Base-by-base conservation (phyloP, 495 filamentous ascomycete species). In the Aspergillus wentii region DNA sequence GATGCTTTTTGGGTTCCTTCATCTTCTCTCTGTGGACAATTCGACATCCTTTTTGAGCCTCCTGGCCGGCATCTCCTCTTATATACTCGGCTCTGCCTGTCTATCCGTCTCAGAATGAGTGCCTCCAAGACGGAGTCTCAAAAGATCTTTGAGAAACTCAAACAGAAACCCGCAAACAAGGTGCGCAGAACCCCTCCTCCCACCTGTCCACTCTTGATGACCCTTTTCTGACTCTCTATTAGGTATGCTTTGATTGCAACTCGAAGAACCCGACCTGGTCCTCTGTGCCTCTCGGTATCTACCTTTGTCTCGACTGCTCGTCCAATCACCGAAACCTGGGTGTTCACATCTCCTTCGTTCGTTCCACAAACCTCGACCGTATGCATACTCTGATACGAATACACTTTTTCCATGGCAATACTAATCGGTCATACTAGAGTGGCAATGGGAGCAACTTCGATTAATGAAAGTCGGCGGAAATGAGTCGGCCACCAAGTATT, bases 401-500 rank as follows among this genome's bases (percentile, higher is more conserved):
- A 32, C 37, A 26, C 29, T 32, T 32, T 8, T 17, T 19, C 9
- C 14, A 16, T 20, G 19, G n/a, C 13, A 26, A 30, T 16, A 39
- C 50, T 64, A 46, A 65, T 46, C 33, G 14, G 9, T 25, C 4
- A 8, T 25, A 27, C 35, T 33, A 98, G 92, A 94, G 70, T 98
- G 94, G 94, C 87, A 95, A 84, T 97, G 92, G 91, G 90, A 96
- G 54, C 90, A 97, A 56, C 78, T 98, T 21, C 85, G 92, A 27
- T 63, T 85, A n/a, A 98, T 98, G 92, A 97, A 97, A 66, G 87
- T 95, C 13, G 92, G 92, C 48, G 92, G 92, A 40, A 98, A 98
- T 58, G 92, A 97, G 63, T 95, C 89, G 20, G 94, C 92, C 17
- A 97, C 89, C 35, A 95, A 95, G 62, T 98, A 86, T 66, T 97